phyloP scores from a whole-genome alignment of 129 eudicot genomes.

The Ambrosia artemisiifolia region DNA sequence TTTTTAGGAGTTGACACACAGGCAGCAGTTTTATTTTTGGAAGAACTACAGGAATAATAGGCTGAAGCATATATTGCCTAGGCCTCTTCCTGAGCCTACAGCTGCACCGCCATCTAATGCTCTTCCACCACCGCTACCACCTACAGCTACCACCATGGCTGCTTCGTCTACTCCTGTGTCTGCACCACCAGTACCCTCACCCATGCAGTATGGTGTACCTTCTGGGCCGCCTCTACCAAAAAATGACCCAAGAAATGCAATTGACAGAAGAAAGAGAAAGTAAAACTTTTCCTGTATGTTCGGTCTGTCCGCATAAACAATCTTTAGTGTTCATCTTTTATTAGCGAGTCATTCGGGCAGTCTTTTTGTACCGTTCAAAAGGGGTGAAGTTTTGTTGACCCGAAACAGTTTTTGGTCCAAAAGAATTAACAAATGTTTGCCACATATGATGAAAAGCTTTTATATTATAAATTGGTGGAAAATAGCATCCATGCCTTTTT shows the following conservation, averaged over 20 bases:
- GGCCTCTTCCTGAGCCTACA: constrained; percentile 78
- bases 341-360: not conserved
- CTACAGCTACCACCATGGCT: constrained; percentile 35
- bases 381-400: not conserved
- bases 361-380: not conserved
- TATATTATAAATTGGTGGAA: not conserved
- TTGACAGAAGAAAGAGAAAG: constrained; percentile 95
- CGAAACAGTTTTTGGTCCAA: not conserved
- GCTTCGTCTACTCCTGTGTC: constrained; percentile 38
- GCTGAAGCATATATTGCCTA: constrained; percentile 85
- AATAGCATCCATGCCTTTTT: not conserved
- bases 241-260: constrained; percentile 62
- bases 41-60: constrained; percentile 86
- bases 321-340: not conserved
- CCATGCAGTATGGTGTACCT: constrained; percentile 76
- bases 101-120: constrained; percentile 50
- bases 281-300: constrained; percentile 26
- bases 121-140: constrained; percentile 53
- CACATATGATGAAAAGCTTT: not conserved
- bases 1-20: constrained; percentile 81
- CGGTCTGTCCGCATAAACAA: not conserved
- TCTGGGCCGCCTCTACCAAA: constrained; percentile 52
- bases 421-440: not conserved
- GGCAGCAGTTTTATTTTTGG: constrained; percentile 94
- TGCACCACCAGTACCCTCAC: constrained; percentile 62